Percentiles rank a stretch among this genome's conserved stretches.
Conservation (phyloP, 1,284 basidiomycete species). For the Xerocomus amazonicus region DNA sequence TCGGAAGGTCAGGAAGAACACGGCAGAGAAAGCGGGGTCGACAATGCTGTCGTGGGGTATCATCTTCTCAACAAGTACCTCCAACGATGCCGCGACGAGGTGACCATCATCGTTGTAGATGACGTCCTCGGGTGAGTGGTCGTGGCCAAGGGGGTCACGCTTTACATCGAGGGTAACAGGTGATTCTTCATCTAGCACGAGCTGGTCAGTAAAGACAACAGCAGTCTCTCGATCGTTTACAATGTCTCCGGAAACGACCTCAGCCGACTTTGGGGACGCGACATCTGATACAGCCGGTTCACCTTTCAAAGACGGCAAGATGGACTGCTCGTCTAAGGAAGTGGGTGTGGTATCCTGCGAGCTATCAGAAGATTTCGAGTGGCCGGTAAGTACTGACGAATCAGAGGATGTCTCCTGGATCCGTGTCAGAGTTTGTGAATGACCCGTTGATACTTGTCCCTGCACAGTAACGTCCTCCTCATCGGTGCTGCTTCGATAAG, state of each 20-base stretch:
- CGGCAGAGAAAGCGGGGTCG: constrained; percentile 79
- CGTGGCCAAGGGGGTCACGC: constrained; percentile 56
- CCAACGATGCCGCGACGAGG: constrained; percentile 87
- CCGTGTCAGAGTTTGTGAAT: constrained; percentile 19
- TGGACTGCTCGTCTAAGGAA: constrained; percentile 43
- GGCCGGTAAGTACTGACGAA: constrained; percentile 30
- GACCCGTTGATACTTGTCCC: constrained; percentile 35
- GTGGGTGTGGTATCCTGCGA: constrained; percentile 49
- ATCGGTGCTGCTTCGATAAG: constrained; percentile 32
- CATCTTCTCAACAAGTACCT: constrained; percentile 90
- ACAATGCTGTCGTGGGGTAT: constrained; percentile 91
- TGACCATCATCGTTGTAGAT: constrained; percentile 88
- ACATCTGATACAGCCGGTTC: constrained; percentile 8
- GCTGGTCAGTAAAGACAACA: constrained; percentile 50
- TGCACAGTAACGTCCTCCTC: constrained; percentile 59
- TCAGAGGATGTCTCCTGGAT: constrained; percentile 33
- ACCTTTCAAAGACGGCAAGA: constrained; percentile 25
- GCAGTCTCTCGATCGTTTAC: constrained; percentile 32
- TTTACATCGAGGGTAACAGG: constrained; percentile 44
- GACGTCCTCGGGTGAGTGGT: constrained; percentile 78
- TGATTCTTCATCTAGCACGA: constrained; percentile 51
- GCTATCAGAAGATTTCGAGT: constrained; percentile 40
- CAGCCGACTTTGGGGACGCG: constrained; percentile 45
- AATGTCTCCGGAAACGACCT: constrained; percentile 51
- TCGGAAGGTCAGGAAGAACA: constrained; percentile 97